phyloP scores from a whole-genome alignment of 2,329 filamentous ascomycete genomes.

The Onygenales sp. region DNA sequence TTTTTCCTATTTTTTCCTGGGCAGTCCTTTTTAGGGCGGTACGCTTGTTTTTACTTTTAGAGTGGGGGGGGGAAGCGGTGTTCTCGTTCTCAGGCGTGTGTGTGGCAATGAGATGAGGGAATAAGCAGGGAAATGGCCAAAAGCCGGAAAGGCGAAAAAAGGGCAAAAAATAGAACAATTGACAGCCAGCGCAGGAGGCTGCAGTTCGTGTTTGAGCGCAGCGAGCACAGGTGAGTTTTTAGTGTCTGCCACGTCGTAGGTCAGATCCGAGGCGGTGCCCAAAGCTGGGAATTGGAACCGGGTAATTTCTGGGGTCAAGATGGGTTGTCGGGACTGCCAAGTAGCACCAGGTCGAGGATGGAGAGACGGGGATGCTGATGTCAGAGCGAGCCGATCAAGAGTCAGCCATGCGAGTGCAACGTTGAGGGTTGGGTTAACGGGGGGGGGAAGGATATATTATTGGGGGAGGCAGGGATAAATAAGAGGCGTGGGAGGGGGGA shows the following conservation, averaged over 20 bases:
- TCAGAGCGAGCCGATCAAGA: not conserved
- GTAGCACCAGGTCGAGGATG: not conserved
- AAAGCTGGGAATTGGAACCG: conserved; percentile 3
- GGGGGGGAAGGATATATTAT: not conserved
- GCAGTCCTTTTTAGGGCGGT: not conserved
- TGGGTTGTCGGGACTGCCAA: conserved; percentile 1
- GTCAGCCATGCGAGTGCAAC: not conserved
- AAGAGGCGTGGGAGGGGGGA: too few relatives aligned
- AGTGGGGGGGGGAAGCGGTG: not conserved
- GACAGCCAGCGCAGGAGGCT: not conserved
- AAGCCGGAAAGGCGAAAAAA: not conserved
- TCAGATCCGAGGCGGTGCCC: conserved; percentile 11
- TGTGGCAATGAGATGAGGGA: not conserved
- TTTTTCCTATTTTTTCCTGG: conserved; percentile 1
- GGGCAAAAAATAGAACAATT: not conserved
- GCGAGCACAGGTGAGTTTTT: not conserved
- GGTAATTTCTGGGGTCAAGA: not conserved
- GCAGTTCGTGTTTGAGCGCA: not conserved
- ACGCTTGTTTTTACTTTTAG: conserved; percentile 3
- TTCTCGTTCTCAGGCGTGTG: not conserved
- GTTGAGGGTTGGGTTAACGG: not conserved
- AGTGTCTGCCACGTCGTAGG: conserved; percentile 10
- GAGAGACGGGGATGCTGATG: not conserved
- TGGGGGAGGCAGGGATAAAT: not conserved
- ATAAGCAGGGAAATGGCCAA: not conserved